Percentiles rank a stretch among this genome's conserved stretches.
These are phyloP conservation scores for Talaromyces amestolkiae DNA, from an alignment of 2,329 filamentous ascomycete species.

Conservation along the genomic window DNA sequence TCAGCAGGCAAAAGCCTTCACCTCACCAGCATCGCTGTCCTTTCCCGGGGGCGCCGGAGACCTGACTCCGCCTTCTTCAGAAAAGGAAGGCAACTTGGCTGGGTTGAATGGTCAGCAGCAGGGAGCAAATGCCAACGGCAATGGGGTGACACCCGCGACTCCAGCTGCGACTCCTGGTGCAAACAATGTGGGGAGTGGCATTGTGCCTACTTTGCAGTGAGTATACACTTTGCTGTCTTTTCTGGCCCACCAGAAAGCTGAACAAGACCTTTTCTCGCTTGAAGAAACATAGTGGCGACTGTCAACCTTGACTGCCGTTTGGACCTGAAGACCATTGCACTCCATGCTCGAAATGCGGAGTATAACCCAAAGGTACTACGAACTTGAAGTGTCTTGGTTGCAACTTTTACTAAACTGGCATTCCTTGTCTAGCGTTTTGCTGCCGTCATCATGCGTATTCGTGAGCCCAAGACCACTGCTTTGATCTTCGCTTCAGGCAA, in stretches of 20 bases:
- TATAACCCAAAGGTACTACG: conserved; percentile 93
- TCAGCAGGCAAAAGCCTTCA: conserved; percentile 92
- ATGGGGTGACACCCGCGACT: conserved; percentile 82
- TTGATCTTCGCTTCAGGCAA: conserved; percentile 98
- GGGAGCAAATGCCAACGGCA: conserved; percentile 61
- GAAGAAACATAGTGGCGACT: conserved; percentile 97
- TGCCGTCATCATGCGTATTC: conserved; percentile 99
- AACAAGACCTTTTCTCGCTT: conserved; percentile 37
- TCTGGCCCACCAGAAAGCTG: conserved; percentile 50
- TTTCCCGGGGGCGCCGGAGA: conserved; percentile 83
- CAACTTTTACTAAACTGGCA: conserved; percentile 42
- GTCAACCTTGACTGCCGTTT: conserved; percentile 97
- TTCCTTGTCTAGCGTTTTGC: conserved; percentile 77
- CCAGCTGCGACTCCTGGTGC: conserved; percentile 89
- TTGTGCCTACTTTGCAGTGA: conserved; percentile 95
- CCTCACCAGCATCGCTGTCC: conserved; percentile 84
- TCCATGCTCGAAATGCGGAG: conserved; percentile 97
- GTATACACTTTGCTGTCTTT: conserved; percentile 58
- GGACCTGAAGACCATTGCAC: conserved; percentile 97
- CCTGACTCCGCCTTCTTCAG: conserved; percentile 74
- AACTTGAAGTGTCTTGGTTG: neutral
- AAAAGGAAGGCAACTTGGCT: conserved; percentile 59
- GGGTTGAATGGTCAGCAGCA: conserved; percentile 54
- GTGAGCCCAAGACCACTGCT: conserved; percentile 96
- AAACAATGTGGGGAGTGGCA: conserved; percentile 77